A percentile compares a stretch with the other conserved stretches of the same genome.
These are phyloP conservation scores for Phoenix roebelenii DNA, from an alignment of 176 grass and related monocot genomes.

Conservation along the genomic window DNA sequence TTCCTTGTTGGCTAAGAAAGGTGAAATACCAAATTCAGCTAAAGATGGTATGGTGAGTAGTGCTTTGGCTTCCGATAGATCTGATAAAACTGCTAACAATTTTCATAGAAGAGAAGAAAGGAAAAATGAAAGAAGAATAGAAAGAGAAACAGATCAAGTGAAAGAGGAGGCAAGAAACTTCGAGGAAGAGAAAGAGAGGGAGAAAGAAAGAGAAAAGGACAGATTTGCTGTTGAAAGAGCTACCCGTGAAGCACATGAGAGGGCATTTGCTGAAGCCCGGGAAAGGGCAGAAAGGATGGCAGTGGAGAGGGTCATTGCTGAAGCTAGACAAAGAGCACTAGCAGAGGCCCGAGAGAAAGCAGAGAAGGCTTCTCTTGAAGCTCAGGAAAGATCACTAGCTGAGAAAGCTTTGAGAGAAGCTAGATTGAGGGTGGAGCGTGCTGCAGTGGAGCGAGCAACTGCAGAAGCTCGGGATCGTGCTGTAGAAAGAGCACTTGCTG, in stretches of 20 bases:
- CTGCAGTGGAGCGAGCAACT: slow-evolving; percentile 3
- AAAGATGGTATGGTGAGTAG: too few species aligned
- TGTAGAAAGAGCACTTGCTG: slow-evolving; percentile 13
- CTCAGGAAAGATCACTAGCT: not conserved
- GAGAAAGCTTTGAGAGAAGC: slow-evolving; percentile 4
- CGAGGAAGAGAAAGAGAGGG: slow-evolving; percentile 31
- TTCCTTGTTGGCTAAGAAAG: not conserved
- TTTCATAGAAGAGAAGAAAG: slow-evolving; percentile 29
- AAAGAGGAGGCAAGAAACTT: slow-evolving; percentile 20
- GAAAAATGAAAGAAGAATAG: slow-evolving; percentile 25
- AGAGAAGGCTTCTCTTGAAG: slow-evolving; percentile 22
- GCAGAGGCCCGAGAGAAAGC: slow-evolving; percentile 37
- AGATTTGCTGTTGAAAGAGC: slow-evolving; percentile 78
- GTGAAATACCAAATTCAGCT: too few species aligned
- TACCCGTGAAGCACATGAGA: slow-evolving; percentile 69
- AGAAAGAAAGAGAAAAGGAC: slow-evolving; percentile 92
- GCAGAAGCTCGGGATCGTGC: too few species aligned
- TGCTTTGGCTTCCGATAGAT: not conserved
- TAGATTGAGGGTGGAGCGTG: slow-evolving; percentile 15
- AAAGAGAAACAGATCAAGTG: slow-evolving; percentile 14
- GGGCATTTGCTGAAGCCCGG: slow-evolving; percentile 48
- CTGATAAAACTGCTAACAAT: slow-evolving; percentile 2
- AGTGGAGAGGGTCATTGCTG: slow-evolving; percentile 36
- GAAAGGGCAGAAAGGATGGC: slow-evolving; percentile 74
- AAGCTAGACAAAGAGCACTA: slow-evolving; percentile 43